Evolutionary conservation across 1,284 basidiomycete genomes (phyloP).

Genomic region (Vanrija pseudolonga): DNA sequence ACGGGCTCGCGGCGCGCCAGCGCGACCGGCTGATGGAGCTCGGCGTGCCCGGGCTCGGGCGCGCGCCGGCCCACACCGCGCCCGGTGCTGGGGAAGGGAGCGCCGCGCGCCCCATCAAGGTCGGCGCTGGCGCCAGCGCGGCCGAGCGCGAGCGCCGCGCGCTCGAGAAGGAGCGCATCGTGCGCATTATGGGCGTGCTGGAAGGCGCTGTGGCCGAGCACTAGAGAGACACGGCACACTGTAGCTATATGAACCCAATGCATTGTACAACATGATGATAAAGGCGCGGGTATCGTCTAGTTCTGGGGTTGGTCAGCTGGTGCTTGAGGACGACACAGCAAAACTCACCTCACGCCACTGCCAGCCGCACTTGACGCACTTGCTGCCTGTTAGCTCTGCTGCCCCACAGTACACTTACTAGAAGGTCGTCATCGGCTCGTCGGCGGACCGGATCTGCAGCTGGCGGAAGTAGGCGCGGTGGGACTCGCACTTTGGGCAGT

Average conservation of each 20-base stretch:
- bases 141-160: neutral
- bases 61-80: slow-evolving; percentile 1
- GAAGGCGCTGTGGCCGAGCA: slow-evolving; percentile 32
- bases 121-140: neutral
- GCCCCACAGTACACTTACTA: slow-evolving; percentile 49
- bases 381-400: slow-evolving; percentile 26
- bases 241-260: slow-evolving; percentile 1
- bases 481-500: slow-evolving; percentile 81
- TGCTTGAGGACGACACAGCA: neutral
- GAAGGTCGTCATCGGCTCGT: slow-evolving; percentile 97
- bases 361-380: slow-evolving; percentile 45
- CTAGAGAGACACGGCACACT: neutral
- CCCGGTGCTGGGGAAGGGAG: neutral
- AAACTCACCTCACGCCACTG: slow-evolving; percentile 48
- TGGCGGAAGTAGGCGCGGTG: slow-evolving; percentile 87
- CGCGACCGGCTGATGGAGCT: slow-evolving; percentile 27
- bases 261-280: slow-evolving; percentile 9
- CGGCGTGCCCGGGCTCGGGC: slow-evolving; percentile 38
- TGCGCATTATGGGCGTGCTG: slow-evolving; percentile 37
- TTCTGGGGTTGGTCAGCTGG: neutral
- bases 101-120: neutral
- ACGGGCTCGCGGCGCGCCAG: slow-evolving; percentile 35
- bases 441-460: slow-evolving; percentile 91
- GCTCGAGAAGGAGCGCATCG: slow-evolving; percentile 26
- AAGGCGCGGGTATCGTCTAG: neutral